Base-by-base conservation (phyloP, 1,284 basidiomycete genomes). In the Cryptococcus hybrid region DNA sequence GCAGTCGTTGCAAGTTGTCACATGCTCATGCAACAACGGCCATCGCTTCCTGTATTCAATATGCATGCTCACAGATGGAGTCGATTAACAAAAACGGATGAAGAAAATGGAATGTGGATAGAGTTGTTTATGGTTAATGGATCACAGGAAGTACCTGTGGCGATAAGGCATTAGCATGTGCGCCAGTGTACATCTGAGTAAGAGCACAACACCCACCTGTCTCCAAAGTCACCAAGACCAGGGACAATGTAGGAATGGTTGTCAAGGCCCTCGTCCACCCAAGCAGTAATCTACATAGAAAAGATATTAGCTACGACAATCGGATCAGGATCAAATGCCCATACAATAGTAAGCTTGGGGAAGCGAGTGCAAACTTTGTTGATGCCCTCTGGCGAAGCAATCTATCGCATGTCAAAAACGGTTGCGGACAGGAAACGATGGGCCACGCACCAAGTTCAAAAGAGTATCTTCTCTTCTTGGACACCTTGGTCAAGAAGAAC, bases 221-320 rank as follows among this genome's bases (percentile, higher is more conserved):
- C 92, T 54, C 92, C 92, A 76, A 94, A 95, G 76, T 95, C 92
- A 12, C 92, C 92, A 24, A 95, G 81, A 12, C 92, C 92, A 12
- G 91, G 91, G 59, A 92, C 85, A 62, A 93, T 77, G 67, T 72
- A 78, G 43, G 66, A 66, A 50, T 73, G 65, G 63, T 92, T 90
- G 69, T 98, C 95, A 58, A 99, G 82, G 5, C 90, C 89, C 67
- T 94, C 82, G 78, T 99, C 95, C 57, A 99, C 94, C 94, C 95
- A 99, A 0, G 92, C 95, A 12, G 92, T 95, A 55, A 96, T 89
- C 86, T 78, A 54, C 6, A 9, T 24, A 24, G 43, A 40, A 8
- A 40, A n/a, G n/a, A 40, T 40, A n/a, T 8, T 7, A 30, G 18
- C 24, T n/a, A 47, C 15, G 44, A 18, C 44, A 9, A n/a, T 6